A percentile compares a stretch with the other conserved stretches of the same genome.
Conservation (phyloP, 2,329 filamentous ascomycete genomes). For the Drechslerella coelobrocha region DNA sequence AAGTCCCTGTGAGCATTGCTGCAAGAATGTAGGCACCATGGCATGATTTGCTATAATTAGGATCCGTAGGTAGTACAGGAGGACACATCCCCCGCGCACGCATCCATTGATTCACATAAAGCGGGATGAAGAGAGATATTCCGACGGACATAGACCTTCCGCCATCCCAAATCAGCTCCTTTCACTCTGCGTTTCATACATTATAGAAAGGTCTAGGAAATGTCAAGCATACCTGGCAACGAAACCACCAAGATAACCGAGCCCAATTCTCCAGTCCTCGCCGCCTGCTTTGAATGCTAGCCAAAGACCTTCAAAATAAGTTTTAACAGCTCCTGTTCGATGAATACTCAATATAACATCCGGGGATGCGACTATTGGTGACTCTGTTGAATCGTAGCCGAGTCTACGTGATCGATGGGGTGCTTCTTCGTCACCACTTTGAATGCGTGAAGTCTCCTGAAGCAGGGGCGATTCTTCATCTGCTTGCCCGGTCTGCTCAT, state of each 20-base stretch:
- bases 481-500: not conserved
- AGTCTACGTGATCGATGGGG: constrained; percentile 9
- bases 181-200: no score
- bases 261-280: constrained; percentile 66
- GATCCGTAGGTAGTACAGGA: constrained; percentile 67
- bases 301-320: constrained; percentile 37
- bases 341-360: constrained; percentile 1
- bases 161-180: no score
- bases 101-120: constrained; percentile 92
- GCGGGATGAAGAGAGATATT: constrained; percentile 91
- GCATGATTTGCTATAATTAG: constrained; percentile 84
- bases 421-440: constrained; percentile 10
- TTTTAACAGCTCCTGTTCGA: constrained; percentile 7
- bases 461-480: constrained; percentile 25
- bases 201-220: no score
- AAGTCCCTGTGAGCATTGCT: constrained; percentile 77
- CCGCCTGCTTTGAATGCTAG: constrained; percentile 41
- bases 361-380: not conserved
- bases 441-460: constrained; percentile 23
- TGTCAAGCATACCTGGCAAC: constrained; percentile 62
- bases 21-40: constrained; percentile 85
- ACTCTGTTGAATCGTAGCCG: constrained; percentile 14
- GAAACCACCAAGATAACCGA: constrained; percentile 92
- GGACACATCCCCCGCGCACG: constrained; percentile 80
- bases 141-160: constrained; percentile 90